Conservation (phyloP, 2,329 filamentous ascomycete genomes). For the Hortaea sp. region DNA sequence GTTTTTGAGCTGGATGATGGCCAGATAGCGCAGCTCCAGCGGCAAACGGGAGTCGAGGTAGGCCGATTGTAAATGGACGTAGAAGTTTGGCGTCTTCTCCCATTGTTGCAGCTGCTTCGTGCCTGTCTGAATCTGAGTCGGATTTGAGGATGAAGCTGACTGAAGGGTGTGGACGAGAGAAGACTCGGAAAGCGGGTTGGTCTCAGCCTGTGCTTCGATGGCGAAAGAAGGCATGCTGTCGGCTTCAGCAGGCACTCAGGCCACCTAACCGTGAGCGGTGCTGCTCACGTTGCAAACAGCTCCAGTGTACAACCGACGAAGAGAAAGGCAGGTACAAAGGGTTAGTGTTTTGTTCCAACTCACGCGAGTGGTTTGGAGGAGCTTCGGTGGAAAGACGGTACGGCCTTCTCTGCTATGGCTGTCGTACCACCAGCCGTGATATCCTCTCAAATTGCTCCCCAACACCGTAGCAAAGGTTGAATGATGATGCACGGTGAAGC, state of each 20-base stretch:
- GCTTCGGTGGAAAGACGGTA: too few species aligned
- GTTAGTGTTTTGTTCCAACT: too few species aligned
- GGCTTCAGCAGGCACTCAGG: not conserved
- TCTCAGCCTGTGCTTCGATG: constrained; percentile 72
- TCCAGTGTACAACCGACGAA: not conserved
- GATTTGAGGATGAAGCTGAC: constrained; percentile 38
- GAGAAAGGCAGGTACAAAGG: not conserved
- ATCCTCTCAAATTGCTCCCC: too few species aligned
- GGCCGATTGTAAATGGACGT: constrained; percentile 47
- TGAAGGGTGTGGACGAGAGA: constrained; percentile 39
- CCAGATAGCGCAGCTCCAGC: constrained; percentile 71
- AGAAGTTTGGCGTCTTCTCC: constrained; percentile 40
- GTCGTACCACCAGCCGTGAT: too few species aligned
- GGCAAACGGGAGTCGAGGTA: constrained; percentile 74
- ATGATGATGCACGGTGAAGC: too few species aligned
- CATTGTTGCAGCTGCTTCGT: constrained; percentile 43
- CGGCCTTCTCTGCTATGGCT: too few species aligned
- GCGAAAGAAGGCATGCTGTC: constrained; percentile 18
- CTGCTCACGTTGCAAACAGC: not conserved
- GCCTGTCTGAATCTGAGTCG: constrained; percentile 40
- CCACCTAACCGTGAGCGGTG: too few species aligned
- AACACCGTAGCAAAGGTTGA: too few species aligned
- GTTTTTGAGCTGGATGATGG: constrained; percentile 91
- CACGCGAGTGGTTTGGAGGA: too few species aligned
- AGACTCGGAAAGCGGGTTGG: constrained; percentile 46